These are phyloP conservation scores for Clarkia xantiana DNA, from an alignment of 345 rosid genomes.

Conservation along the genomic window DNA sequence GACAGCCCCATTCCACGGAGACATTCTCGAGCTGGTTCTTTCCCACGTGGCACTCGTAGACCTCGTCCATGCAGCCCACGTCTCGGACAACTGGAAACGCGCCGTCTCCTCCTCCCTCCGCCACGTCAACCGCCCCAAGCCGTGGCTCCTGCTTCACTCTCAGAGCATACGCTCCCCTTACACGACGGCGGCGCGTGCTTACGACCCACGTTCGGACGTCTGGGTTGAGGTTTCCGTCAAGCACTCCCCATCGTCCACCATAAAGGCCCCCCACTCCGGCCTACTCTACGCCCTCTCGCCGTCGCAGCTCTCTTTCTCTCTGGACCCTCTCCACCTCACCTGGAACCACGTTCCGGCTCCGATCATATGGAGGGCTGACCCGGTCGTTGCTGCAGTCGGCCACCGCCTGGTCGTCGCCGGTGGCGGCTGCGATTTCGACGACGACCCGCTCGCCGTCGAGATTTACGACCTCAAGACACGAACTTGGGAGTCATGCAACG, in stretches of 20 bases:
- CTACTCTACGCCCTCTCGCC: constrained; percentile 50
- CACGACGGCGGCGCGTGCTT: constrained; percentile 27
- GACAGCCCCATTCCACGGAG: constrained; percentile 19
- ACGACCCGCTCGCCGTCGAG: constrained; percentile 59
- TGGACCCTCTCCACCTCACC: constrained; percentile 45
- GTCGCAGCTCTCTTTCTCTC: constrained; percentile 43
- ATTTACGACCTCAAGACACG: constrained; percentile 25
- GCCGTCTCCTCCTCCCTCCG: constrained; percentile 58
- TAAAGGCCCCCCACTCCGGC: constrained; percentile 45
- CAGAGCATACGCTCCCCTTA: constrained; percentile 30
- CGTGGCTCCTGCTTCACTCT: too few relatives aligned
- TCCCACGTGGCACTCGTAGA: constrained; percentile 42
- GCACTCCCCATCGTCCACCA: constrained; percentile 17
- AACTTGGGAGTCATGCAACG: constrained; percentile 38
- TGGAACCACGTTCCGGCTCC: constrained; percentile 58
- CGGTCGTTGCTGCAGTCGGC: constrained; percentile 48
- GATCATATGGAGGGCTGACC: constrained; percentile 49
- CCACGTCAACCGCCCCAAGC: too few relatives aligned
- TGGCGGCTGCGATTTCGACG: constrained; percentile 54
- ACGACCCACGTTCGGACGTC: constrained; percentile 54
- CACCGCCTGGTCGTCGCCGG: constrained; percentile 37
- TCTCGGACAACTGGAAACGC: constrained; percentile 54
- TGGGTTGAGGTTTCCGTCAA: constrained; percentile 36
- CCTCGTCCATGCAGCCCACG: constrained; percentile 42
- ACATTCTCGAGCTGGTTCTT: constrained; percentile 36